Evolutionary conservation across 2,329 filamentous ascomycete species (phyloP).

Genomic region (Zasmidium angulare): DNA sequence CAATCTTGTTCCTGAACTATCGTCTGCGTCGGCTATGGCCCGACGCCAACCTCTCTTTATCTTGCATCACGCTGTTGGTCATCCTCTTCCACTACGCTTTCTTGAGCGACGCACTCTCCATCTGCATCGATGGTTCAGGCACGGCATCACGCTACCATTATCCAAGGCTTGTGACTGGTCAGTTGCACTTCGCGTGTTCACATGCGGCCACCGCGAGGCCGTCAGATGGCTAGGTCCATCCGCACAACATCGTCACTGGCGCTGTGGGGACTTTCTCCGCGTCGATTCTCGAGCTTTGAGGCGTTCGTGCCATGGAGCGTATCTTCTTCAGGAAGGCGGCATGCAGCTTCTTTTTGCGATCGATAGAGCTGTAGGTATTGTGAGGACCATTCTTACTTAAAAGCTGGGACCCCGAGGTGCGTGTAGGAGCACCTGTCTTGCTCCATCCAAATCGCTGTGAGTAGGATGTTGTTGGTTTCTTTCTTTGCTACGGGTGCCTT

Average conservation of each 20-base stretch:
- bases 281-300: neutral
- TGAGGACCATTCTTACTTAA: neutral
- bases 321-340: neutral
- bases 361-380: neutral
- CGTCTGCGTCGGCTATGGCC: neutral
- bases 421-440: neutral
- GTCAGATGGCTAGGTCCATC: neutral
- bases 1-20: neutral
- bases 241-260: neutral
- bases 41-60: neutral
- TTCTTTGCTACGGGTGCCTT: slow-evolving; percentile 8
- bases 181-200: neutral
- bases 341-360: neutral
- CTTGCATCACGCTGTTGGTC: neutral
- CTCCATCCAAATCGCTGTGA: neutral
- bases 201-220: neutral
- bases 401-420: neutral
- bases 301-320: neutral
- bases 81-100: neutral
- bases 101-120: neutral
- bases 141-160: neutral
- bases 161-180: neutral
- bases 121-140: neutral
- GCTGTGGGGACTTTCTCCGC: neutral
- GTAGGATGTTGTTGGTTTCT: slow-evolving; percentile 5